A percentile compares a stretch with the other conserved stretches of the same genome.
Evolutionary conservation across 1,139 yeast genomes (phyloP).

Genomic region (Pichia sp.): DNA sequence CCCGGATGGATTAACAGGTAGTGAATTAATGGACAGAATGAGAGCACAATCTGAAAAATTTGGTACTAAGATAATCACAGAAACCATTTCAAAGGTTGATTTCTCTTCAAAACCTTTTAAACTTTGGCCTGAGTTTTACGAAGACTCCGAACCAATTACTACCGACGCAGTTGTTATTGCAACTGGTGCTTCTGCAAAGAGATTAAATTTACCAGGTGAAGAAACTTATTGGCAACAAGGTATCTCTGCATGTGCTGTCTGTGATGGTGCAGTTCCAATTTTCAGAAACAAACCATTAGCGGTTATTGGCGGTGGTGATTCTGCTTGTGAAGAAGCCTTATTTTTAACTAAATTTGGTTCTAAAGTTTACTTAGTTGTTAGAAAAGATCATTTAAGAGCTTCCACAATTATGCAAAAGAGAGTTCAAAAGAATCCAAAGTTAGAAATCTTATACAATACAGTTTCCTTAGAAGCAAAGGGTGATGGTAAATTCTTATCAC

Average conservation of each 20-base stretch:
- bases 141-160: conserved; percentile 81
- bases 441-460: conserved; percentile 84
- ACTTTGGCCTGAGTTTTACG: conserved; percentile 93
- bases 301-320: conserved; percentile 97
- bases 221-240: conserved; percentile 98
- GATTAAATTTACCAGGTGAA: conserved; percentile 92
- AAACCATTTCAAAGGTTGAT: conserved; percentile 88
- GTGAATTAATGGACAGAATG: conserved; percentile 89
- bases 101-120: conserved; percentile 83
- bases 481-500: conserved; percentile 68
- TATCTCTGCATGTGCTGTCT: conserved; percentile 97
- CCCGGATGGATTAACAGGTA: conserved; percentile 89
- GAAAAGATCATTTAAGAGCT: conserved; percentile 92
- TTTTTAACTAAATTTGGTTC: conserved; percentile 96
- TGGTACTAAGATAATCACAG: conserved; percentile 91
- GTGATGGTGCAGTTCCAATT: conserved; percentile 99
- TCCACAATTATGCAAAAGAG: conserved; percentile 96
- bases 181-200: conserved; percentile 96
- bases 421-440: conserved; percentile 72
- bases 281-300: conserved; percentile 97
- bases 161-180: conserved; percentile 90
- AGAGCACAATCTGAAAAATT: conserved; percentile 77
- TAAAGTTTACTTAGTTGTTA: conserved; percentile 84
- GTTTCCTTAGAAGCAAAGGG: conserved; percentile 87
- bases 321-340: conserved; percentile 97